Conservation (phyloP, 2,329 filamentous ascomycete species). For the Trichothecium sympodiale region DNA sequence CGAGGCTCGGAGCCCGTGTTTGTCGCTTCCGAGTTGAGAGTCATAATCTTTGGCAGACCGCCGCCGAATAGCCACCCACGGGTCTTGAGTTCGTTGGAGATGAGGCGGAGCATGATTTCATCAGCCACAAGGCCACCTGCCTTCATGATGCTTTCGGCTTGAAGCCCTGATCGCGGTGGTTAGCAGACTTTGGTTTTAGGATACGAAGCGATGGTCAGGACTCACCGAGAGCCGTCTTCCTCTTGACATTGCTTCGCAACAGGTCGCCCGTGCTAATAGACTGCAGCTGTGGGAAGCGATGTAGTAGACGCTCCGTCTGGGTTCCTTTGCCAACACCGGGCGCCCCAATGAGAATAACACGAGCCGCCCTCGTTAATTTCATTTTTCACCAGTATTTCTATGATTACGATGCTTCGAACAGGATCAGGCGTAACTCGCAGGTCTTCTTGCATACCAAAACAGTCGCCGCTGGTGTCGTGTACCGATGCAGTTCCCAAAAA, state of each 20-base stretch:
- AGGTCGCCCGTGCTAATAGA: conserved; percentile 92
- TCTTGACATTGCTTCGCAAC: conserved; percentile 84
- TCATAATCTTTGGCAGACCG: conserved; percentile 37
- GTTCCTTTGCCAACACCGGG: conserved; percentile 98
- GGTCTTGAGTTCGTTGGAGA: conserved; percentile 75
- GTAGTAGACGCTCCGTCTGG: conserved; percentile 79
- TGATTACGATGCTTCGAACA: not conserved
- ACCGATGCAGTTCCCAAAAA: too few species aligned
- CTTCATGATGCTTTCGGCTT: conserved; percentile 83
- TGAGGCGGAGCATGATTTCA: conserved; percentile 81
- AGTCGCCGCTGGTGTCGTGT: too few species aligned
- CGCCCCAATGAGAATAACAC: conserved; percentile 88
- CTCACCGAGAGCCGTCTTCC: conserved; percentile 72
- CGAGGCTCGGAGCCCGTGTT: conserved; percentile 19
- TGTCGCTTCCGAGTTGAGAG: conserved; percentile 32
- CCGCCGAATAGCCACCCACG: conserved; percentile 68
- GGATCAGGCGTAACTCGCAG: too few species aligned
- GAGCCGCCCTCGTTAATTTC: conserved; percentile 69
- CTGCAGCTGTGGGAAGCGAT: conserved; percentile 77
- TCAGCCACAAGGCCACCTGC: conserved; percentile 85
- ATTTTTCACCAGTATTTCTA: conserved; percentile 21
- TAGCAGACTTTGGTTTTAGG: conserved; percentile 1
- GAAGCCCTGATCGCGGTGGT: conserved; percentile 53
- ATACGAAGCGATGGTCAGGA: conserved; percentile 2
- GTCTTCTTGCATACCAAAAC: too few species aligned